phyloP scores from a whole-genome alignment of 208 protist genomes.

The Crithidia acanthocephali region DNA sequence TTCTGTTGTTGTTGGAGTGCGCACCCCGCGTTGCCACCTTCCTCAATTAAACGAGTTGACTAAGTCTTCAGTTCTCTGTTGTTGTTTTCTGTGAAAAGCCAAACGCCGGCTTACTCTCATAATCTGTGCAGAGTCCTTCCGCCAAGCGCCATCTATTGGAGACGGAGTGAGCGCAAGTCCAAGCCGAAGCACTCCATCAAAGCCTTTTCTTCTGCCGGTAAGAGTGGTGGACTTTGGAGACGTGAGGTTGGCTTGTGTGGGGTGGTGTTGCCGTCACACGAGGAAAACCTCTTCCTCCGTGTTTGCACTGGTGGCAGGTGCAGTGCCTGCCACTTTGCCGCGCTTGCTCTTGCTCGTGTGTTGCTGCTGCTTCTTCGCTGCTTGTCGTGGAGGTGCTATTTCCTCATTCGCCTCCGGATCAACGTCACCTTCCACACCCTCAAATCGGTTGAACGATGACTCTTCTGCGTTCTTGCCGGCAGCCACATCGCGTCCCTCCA shows the following conservation, averaged over 20 bases:
- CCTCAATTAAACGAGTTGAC: too few relatives aligned
- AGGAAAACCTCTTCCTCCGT: constrained; percentile 8
- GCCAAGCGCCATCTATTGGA: too few relatives aligned
- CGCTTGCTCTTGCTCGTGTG: neutral
- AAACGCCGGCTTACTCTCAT: too few relatives aligned
- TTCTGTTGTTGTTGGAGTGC: too few relatives aligned
- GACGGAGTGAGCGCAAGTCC: too few relatives aligned
- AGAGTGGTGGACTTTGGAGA: neutral
- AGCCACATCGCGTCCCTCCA: constrained; percentile 21
- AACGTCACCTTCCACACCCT: neutral
- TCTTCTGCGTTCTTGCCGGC: neutral
- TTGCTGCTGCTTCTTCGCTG: neutral
- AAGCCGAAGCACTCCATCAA: too few relatives aligned
- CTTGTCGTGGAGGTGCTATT: neutral
- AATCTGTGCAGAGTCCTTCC: too few relatives aligned
- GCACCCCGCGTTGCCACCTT: too few relatives aligned
- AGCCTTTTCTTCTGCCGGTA: neutral
- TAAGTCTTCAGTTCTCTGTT: too few relatives aligned
- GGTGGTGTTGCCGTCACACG: constrained; percentile 7
- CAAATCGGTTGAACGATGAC: neutral
- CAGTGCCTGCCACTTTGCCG: neutral
- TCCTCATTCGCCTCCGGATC: neutral
- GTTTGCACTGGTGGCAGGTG: neutral
- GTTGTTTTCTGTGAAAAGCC: too few relatives aligned
- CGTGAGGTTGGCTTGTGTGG: too few relatives aligned